Evolutionary conservation across 2,329 filamentous ascomycete species (phyloP), one percentile per base, ranked within the genome.

Genomic region (Sporothrix pseudoabietina): DNA sequence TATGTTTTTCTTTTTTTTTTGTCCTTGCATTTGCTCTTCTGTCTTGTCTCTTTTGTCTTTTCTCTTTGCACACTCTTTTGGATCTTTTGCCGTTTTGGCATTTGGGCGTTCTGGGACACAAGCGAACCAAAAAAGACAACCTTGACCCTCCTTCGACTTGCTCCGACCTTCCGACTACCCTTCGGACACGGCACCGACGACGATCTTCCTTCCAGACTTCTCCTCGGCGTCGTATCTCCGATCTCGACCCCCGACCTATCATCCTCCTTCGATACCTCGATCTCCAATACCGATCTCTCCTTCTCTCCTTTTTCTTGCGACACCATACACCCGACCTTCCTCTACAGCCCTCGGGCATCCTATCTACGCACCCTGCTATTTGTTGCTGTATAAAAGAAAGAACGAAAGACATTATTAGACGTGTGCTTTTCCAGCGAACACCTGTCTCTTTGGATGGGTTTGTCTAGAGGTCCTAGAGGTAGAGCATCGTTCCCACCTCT

Each of bases 51-150:
- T 70, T 52, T 41, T 52, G 63, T 68, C 8, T 47, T 26, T 39
- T 41, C 9, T 69, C 26, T 54, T 71, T 26, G 16, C 26, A 19
- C 9, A 26, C 22, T 10, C 26, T 71, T 63, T 49, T 70, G 19
- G 19, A 59, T 44, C 54, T 52, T 39, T 74, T 63, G 49, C 54
- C 47, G 7, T 35, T 70, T 68, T 52, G 47, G 44, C 47, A 39
- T 55, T 47, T 70, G 66, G 55, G 52, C 63, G 71, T 74, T 59
- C 16, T 71, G 69, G 69, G 69, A 52, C 54, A 54, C 57, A 65
- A 71, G 69, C 69, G 69, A 71, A 71, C 69, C 54, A 71, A 71
- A 69, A 26, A 16, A 35, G 10, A 32, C 39, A 8, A 44, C 22
- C 26, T 35, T 26, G 14, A 35, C 30, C 47, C 19, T 22, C 26